These are phyloP conservation scores for Gigaspora rosea DNA, from an alignment of 192 early-diverging fungal species.

Conservation along the genomic window DNA sequence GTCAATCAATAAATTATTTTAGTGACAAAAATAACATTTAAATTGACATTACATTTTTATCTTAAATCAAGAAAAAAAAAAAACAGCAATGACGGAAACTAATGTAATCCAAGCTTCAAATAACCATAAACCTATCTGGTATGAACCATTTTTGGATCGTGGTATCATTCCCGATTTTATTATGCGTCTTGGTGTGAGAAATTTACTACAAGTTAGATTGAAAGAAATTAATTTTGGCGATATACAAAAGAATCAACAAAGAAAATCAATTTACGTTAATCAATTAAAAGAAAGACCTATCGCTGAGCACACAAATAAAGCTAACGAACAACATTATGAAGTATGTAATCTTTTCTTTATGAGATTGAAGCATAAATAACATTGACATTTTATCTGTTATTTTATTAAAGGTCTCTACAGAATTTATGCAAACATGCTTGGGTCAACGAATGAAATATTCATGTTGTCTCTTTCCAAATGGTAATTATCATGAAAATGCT, in stretches of 20 bases:
- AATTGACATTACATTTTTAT: too few species aligned
- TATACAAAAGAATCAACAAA: slow-evolving; percentile 23
- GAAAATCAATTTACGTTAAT: slow-evolving; percentile 46
- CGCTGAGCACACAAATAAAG: slow-evolving; percentile 62
- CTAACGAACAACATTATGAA: slow-evolving; percentile 76
- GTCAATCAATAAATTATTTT: too few species aligned
- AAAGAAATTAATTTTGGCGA: slow-evolving; percentile 10
- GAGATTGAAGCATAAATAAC: neutral
- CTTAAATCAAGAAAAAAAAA: neutral
- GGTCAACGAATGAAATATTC: slow-evolving; percentile 65
- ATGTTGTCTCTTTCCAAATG: slow-evolving; percentile 55
- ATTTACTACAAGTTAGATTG: slow-evolving; percentile 40
- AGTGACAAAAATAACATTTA: too few species aligned
- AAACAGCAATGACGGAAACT: neutral
- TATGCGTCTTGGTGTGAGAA: slow-evolving; percentile 48
- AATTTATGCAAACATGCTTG: slow-evolving; percentile 54
- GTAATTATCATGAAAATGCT: neutral
- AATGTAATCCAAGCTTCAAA: neutral
- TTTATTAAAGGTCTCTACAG: slow-evolving; percentile 47
- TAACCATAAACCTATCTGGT: slow-evolving; percentile 16
- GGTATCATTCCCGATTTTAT: slow-evolving; percentile 56
- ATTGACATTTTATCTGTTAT: too few species aligned
- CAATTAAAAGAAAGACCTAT: slow-evolving; percentile 46
- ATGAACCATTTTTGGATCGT: slow-evolving; percentile 46
- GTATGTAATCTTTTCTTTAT: neutral